phyloP scores from a whole-genome alignment of 106 monocot genomes.

The Gastrodia elata region DNA sequence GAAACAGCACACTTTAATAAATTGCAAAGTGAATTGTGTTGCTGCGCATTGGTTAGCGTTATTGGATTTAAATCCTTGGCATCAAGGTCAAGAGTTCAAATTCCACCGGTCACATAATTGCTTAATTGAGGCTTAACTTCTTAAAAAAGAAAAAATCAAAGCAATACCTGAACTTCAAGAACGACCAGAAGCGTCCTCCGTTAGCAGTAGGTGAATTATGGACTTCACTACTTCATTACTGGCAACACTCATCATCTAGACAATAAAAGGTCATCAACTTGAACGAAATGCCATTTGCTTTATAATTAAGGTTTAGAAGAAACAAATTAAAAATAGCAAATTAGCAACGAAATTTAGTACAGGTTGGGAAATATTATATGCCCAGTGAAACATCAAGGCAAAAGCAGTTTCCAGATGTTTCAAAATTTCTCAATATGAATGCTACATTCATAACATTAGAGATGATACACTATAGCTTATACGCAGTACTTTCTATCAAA shows the following conservation, averaged over 20 bases:
- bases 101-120: too few relatives aligned
- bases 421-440: too few relatives aligned
- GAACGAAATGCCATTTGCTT: background rate
- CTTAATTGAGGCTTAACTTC: too few relatives aligned
- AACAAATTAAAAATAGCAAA: background rate
- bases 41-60: too few relatives aligned
- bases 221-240: constrained; percentile 77
- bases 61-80: too few relatives aligned
- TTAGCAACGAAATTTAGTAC: background rate
- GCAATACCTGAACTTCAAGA: background rate
- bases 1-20: too few relatives aligned
- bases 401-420: background rate
- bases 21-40: too few relatives aligned
- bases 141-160: background rate
- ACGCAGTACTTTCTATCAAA: too few relatives aligned
- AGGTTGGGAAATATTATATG: background rate
- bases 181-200: constrained; percentile 55
- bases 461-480: too few relatives aligned
- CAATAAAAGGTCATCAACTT: background rate
- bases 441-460: too few relatives aligned
- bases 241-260: constrained; percentile 41
- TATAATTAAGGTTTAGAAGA: background rate
- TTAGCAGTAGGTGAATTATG: constrained; percentile 68
- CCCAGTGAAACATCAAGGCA: background rate
- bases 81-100: too few relatives aligned